Percentiles rank a stretch among this genome's conserved stretches.
These are phyloP conservation scores for Westerdykella aurantiaca DNA, from an alignment of 2,329 filamentous ascomycete genomes.

Conservation along the genomic window DNA sequence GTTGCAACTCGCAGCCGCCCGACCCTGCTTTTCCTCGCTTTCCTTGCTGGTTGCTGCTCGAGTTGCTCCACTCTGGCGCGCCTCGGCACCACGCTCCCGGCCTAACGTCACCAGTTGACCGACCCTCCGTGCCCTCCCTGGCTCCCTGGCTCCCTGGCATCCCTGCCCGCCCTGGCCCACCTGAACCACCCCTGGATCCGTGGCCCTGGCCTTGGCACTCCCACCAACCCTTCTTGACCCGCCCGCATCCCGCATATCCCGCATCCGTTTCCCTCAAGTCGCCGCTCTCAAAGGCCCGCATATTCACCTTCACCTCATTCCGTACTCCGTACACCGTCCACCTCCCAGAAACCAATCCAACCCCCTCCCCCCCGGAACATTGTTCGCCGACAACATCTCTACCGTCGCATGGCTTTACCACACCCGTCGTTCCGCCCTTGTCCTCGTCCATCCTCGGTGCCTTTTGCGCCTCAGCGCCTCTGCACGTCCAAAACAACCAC, in stretches of 20 bases:
- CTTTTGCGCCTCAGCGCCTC: conserved; percentile 15
- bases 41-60: too few species aligned
- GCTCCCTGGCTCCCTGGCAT: neutral
- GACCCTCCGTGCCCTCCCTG: neutral
- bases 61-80: too few species aligned
- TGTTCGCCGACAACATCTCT: neutral
- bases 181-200: neutral
- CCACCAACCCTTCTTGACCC: too few species aligned
- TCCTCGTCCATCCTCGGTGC: conserved; percentile 7
- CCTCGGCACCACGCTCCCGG: too few species aligned
- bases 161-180: neutral
- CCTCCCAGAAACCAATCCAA: too few species aligned
- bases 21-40: too few species aligned
- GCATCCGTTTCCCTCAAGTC: neutral
- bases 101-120: too few species aligned
- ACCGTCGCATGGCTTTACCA: conserved; percentile 32
- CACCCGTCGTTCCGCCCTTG: conserved; percentile 11
- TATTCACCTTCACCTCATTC: conserved; percentile 1
- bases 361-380: too few species aligned
- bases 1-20: too few species aligned
- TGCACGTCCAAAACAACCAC: conserved; percentile 13
- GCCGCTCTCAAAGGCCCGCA: too few species aligned
- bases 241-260: neutral
- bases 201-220: too few species aligned
- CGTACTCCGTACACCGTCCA: too few species aligned